Conservation (phyloP, 2,329 filamentous ascomycete genomes). For the Teratosphaeria viscida region DNA sequence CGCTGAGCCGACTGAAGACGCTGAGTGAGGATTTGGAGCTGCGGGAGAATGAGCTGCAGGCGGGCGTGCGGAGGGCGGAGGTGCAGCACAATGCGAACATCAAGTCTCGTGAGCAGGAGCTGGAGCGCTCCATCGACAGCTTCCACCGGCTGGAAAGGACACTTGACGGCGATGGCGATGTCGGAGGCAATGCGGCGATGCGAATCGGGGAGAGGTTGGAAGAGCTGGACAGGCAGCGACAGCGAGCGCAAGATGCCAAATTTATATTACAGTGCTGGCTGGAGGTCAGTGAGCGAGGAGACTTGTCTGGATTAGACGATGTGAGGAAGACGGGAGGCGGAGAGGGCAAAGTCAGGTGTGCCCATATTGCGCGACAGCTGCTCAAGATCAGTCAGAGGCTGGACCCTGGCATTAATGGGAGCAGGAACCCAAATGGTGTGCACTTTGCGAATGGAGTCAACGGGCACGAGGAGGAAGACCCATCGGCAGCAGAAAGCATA, state of each 20-base stretch:
- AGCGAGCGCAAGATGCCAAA: slow-evolving; percentile 81
- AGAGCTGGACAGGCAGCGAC: slow-evolving; percentile 84
- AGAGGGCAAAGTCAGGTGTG: slow-evolving; percentile 88
- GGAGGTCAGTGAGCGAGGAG: slow-evolving; percentile 82
- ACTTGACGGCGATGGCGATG: slow-evolving; percentile 47
- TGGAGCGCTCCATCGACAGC: slow-evolving; percentile 82
- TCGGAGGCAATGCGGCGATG: slow-evolving; percentile 78
- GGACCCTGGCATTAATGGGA: slow-evolving; percentile 50
- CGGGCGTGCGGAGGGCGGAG: slow-evolving; percentile 83
- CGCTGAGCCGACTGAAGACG: slow-evolving; percentile 56
- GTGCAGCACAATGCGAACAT: slow-evolving; percentile 85
- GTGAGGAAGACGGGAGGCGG: slow-evolving; percentile 74
- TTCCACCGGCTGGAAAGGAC: slow-evolving; percentile 85
- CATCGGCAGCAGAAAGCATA: slow-evolving; percentile 36
- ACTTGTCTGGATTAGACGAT: slow-evolving; percentile 78
- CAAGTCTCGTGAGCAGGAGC: slow-evolving; percentile 73
- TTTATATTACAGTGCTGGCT: slow-evolving; percentile 96
- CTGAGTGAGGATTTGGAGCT: slow-evolving; percentile 78
- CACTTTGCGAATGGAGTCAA: slow-evolving; percentile 37
- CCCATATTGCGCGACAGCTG: slow-evolving; percentile 84
- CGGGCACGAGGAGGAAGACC: slow-evolving; percentile 34
- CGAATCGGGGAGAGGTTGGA: slow-evolving; percentile 91
- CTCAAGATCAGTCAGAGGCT: slow-evolving; percentile 89
- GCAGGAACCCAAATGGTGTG: slow-evolving; percentile 14
- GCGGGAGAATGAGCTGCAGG: slow-evolving; percentile 81